Base-by-base conservation (phyloP, 257 asterid genomes). In the Fraxinus quadrangulata region DNA sequence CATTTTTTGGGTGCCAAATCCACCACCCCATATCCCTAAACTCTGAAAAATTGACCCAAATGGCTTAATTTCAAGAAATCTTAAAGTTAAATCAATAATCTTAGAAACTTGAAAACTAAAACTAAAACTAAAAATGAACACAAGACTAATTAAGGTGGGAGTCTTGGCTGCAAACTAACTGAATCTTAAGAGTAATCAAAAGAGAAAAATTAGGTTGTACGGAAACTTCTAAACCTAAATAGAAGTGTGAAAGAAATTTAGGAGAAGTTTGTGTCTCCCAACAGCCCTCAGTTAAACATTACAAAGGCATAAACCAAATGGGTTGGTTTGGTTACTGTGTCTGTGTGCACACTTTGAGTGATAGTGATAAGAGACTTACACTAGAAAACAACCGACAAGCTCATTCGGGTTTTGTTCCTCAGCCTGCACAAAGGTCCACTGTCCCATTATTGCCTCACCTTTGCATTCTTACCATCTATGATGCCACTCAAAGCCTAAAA, bases 361-460 rank as follows among this genome's bases (percentile, higher is more conserved):
- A 26, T 21, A 40, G 13, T 75, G 80, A 51, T 24, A 67, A 23
- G 42, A 67, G 82, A 70, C 78, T 83, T 75, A 75, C 83, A 77
- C 83, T 67, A 75, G 80, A 71, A 79, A 84, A 79, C 89, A 89
- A 84, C 97, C 93, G 97, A 89, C 97, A 90, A 80, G 42, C 54
- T 81, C 81, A 78, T 87, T 86, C 84, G 90, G 88, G 73, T 85
- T 85, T 80, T 86, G 87, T 80, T 74, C 80, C 77, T 40, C 80
- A 81, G 56, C 80, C 84, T 86, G 85, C 90, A 80, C 68, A 59
- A 47, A 78, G 88, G 92, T 89, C 92, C 89, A 83, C 61, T 84
- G 30, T 73, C 84, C 82, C 87, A 84, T 88, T 76, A 78, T 80
- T 86, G 79, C 73, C 70, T 61, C 63, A 14, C 47, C 78, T 54